Base-by-base conservation (phyloP, 2,329 filamentous ascomycete genomes). In the Paecilomyces variotii region DNA sequence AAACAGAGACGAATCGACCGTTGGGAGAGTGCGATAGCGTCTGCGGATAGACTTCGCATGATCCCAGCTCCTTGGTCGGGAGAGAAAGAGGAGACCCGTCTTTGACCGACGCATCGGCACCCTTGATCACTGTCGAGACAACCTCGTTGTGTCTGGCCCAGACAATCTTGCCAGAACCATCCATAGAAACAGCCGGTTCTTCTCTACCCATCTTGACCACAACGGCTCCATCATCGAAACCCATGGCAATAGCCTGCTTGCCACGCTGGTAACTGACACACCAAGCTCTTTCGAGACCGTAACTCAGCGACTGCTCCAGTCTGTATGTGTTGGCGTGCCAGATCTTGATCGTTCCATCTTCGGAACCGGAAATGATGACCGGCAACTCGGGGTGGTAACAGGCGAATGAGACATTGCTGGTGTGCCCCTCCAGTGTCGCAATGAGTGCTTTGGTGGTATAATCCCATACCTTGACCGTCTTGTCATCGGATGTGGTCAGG, bases 241-340 rank as follows among this genome's bases (percentile, higher is more conserved):
- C 94, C 67, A 97, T 89, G 5, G 93, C 94, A 64, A 99, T 85
- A 14, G 92, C 91, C 74, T 97, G 94, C 79, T 90, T 91, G 64
- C 92, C 92, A 72, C 91, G 89, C 74, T 99, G 94, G 71, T 95
- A 97, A 27, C 91, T 88, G 53, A 97, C 91, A 83, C 94, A 97
- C 94, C 94, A 99, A 57, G 93, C 94, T 69, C 94, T 85, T 76
- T 99, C 94, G 54, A 99, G 79, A 30, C 92, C 94, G 74, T 99
- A 99, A 78, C 91, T 97, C 62, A 99, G 80, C 0, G 92, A 96
- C 72, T 97, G 94, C 76, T 97, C 94, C 60, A 97, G 84, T 64
- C 94, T 84, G 76, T 97, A 97, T 56, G 94, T 99, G 71, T 96
- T 97, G 64, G 93, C 92, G 73, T 99, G 92, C 94, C 94, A 99